Evolutionary conservation across 305 asterid species (phyloP).

Genomic region (Caryopteris hybrid): DNA sequence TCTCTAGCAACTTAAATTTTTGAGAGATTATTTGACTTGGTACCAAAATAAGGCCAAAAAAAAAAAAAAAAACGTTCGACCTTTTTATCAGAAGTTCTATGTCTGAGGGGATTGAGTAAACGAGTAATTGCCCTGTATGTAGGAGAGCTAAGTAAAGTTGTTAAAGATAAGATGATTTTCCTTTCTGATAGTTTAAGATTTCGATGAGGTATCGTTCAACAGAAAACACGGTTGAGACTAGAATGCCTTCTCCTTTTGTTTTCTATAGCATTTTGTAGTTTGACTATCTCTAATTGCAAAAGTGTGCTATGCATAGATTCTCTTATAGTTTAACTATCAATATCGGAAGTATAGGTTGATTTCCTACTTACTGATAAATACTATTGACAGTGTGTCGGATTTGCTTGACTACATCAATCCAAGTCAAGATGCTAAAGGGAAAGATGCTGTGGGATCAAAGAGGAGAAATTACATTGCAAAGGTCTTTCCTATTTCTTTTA

Average conservation of each 20-base stretch:
- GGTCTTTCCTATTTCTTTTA: constrained; percentile 44
- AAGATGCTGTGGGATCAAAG: constrained; percentile 61
- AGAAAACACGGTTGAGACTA: too few species aligned
- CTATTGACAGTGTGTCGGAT: constrained; percentile 80
- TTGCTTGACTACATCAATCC: constrained; percentile 97
- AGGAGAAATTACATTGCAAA: constrained; percentile 60
- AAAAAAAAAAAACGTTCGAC: too few species aligned
- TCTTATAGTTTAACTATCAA: not conserved
- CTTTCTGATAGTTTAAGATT: too few species aligned
- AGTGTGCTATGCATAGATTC: not conserved
- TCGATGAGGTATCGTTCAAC: too few species aligned
- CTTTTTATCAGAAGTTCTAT: not conserved
- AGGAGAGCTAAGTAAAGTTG: too few species aligned
- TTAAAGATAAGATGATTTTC: too few species aligned
- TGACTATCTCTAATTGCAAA: not conserved
- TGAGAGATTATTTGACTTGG: not conserved
- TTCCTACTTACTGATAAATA: constrained; percentile 20
- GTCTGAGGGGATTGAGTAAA: too few species aligned
- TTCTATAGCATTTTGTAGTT: not conserved
- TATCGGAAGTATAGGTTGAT: constrained; percentile 4
- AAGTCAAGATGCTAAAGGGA: constrained; percentile 75
- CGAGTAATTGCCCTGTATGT: too few species aligned
- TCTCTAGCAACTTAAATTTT: not conserved
- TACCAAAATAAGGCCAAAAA: not conserved
- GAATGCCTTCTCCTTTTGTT: too few species aligned